A percentile compares a stretch with the other conserved stretches of the same genome.
Conservation (phyloP, 371 early-diverging fungal genomes). For the Mortierella sp. region DNA sequence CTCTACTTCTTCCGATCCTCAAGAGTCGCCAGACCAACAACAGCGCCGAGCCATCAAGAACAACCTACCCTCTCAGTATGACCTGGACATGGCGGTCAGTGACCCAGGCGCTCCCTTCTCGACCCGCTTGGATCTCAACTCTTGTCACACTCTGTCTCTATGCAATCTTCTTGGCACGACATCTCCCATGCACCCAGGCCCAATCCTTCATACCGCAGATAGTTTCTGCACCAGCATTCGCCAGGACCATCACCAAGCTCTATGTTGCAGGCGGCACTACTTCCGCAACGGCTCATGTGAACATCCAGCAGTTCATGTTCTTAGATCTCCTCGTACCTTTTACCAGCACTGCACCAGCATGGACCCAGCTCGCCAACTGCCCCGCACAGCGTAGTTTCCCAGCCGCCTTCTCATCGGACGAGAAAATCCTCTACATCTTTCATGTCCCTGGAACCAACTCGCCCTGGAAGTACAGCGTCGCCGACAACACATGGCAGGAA, state of each 20-base stretch:
- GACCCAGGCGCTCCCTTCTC: too few relatives aligned
- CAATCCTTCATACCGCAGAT: background rate
- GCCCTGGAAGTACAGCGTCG: background rate
- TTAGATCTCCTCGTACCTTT: background rate
- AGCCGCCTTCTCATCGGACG: background rate
- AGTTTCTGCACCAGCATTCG: background rate
- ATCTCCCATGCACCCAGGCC: background rate
- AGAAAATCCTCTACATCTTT: background rate
- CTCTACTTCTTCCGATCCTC: too few relatives aligned
- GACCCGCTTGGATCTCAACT: too few relatives aligned
- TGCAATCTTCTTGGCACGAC: background rate
- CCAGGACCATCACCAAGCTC: background rate
- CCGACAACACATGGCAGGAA: background rate
- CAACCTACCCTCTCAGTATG: too few relatives aligned
- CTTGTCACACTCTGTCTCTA: too few relatives aligned
- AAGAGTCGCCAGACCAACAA: too few relatives aligned
- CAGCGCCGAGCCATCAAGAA: too few relatives aligned
- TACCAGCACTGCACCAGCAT: background rate
- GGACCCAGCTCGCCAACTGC: background rate
- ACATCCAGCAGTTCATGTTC: background rate
- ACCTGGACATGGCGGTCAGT: too few relatives aligned
- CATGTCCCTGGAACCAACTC: background rate
- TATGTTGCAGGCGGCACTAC: background rate
- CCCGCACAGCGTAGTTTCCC: background rate
- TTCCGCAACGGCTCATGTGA: too few relatives aligned